phyloP scores from a whole-genome alignment of 257 asterid species.

The Gynochthodes officinalis region DNA sequence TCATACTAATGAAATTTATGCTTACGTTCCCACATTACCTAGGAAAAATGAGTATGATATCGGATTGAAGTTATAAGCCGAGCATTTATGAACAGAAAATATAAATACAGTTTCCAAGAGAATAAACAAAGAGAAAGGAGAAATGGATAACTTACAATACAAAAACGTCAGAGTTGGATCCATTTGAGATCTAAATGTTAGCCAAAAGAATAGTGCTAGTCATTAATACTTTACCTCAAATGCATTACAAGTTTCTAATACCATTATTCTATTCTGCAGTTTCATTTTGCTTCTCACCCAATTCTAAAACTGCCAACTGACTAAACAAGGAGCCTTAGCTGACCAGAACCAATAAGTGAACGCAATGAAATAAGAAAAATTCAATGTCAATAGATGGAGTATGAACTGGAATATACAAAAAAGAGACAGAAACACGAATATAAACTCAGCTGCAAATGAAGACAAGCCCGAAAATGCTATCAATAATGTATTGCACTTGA shows the following conservation, averaged over 20 bases:
- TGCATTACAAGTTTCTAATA: not conserved
- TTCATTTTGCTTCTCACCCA: not conserved
- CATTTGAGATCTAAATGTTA: not conserved
- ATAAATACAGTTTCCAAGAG: no score
- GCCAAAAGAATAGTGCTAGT: constrained; percentile 1
- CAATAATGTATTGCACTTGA: not conserved
- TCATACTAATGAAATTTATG: not conserved
- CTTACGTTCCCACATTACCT: not conserved
- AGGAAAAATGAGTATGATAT: not conserved
- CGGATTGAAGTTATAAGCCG: not conserved
- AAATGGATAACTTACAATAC: not conserved
- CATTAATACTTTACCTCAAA: not conserved
- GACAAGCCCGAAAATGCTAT: not conserved
- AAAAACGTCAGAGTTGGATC: not conserved
- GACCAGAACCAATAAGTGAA: not conserved
- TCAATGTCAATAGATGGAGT: not conserved
- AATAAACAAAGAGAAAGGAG: not conserved
- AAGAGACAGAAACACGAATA: not conserved
- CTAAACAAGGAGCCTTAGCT: not conserved
- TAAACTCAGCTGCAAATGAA: not conserved
- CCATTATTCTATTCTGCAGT: not conserved
- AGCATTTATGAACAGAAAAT: not conserved
- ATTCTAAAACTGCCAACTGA: not conserved
- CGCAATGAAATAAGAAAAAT: no score
- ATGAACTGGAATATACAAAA: not conserved